Evolutionary conservation across 2,329 filamentous ascomycete species (phyloP).

Genomic region (Colletotrichum musicola): DNA sequence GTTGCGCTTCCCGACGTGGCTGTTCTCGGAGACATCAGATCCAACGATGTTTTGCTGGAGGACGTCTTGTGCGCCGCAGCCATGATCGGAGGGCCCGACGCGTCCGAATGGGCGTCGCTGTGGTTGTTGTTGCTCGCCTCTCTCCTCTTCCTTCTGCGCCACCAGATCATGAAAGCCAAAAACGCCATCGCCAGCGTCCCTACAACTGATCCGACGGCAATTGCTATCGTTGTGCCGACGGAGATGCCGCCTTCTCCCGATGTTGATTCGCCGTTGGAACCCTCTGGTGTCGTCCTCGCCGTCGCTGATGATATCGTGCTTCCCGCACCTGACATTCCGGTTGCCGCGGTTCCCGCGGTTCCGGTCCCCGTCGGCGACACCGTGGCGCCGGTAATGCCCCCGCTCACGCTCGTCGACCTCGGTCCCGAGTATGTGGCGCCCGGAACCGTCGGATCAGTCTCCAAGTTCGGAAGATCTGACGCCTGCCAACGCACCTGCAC

Average conservation of each 20-base stretch:
- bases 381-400: background rate
- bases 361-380: constrained; percentile 19
- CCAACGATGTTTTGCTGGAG: constrained; percentile 17
- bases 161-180: constrained; percentile 19
- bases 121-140: background rate
- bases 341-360: background rate
- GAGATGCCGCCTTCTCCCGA: constrained; percentile 14
- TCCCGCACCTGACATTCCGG: background rate
- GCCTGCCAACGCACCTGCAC: constrained; percentile 42
- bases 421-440: constrained; percentile 36
- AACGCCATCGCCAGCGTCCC: constrained; percentile 25
- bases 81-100: constrained; percentile 14
- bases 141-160: constrained; percentile 19
- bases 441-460: constrained; percentile 41
- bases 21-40: constrained; percentile 21
- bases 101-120: constrained; percentile 10
- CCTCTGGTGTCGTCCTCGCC: constrained; percentile 12
- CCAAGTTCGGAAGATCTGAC: constrained; percentile 38
- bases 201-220: constrained; percentile 28
- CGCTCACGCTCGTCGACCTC: background rate
- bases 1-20: constrained; percentile 23
- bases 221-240: constrained; percentile 23
- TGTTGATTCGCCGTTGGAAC: background rate
- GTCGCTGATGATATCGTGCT: constrained; percentile 1
- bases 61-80: constrained; percentile 14